phyloP scores from a whole-genome alignment of 2,329 filamentous ascomycete species.

The Clarireedia monteithiana region DNA sequence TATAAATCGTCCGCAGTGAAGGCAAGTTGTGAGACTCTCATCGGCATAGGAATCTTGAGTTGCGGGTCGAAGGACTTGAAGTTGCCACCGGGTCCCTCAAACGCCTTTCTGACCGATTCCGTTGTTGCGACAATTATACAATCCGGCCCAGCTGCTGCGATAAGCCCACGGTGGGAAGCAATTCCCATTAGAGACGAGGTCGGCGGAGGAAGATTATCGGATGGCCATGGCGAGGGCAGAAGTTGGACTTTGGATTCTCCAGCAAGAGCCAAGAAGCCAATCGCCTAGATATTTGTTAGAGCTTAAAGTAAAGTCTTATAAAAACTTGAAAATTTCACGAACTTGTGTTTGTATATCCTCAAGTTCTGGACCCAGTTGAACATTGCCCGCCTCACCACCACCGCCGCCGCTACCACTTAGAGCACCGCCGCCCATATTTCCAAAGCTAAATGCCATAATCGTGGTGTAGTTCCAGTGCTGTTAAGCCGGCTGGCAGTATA shows the following conservation, averaged over 20 bases:
- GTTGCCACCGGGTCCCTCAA: constrained; percentile 53
- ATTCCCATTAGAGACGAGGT: constrained; percentile 79
- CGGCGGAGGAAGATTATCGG: constrained; percentile 54
- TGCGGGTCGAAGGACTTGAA: constrained; percentile 66
- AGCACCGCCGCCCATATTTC: constrained; percentile 38
- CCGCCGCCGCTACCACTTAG: constrained; percentile 37
- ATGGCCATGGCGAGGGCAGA: constrained; percentile 70
- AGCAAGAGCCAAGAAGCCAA: constrained; percentile 75
- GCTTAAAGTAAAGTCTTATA: not conserved
- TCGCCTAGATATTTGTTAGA: constrained; percentile 37
- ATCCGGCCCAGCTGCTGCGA: constrained; percentile 83
- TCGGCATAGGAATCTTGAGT: constrained; percentile 62
- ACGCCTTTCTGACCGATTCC: constrained; percentile 68
- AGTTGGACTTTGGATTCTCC: constrained; percentile 76
- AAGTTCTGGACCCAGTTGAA: constrained; percentile 56
- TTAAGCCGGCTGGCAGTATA: constrained; percentile 29
- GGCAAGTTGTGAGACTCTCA: constrained; percentile 76
- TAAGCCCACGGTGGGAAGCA: constrained; percentile 68
- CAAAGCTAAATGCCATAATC: constrained; percentile 60
- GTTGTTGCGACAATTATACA: constrained; percentile 69
- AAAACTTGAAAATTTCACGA: constrained; percentile 20
- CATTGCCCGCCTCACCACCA: constrained; percentile 31
- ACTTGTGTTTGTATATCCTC: constrained; percentile 79
- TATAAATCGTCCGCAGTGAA: constrained; percentile 88
- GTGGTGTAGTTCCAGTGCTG: constrained; percentile 32